These are phyloP conservation scores for Podospora bellae-mahoneyi DNA, from an alignment of 495 filamentous ascomycete species.

Conservation along the genomic window DNA sequence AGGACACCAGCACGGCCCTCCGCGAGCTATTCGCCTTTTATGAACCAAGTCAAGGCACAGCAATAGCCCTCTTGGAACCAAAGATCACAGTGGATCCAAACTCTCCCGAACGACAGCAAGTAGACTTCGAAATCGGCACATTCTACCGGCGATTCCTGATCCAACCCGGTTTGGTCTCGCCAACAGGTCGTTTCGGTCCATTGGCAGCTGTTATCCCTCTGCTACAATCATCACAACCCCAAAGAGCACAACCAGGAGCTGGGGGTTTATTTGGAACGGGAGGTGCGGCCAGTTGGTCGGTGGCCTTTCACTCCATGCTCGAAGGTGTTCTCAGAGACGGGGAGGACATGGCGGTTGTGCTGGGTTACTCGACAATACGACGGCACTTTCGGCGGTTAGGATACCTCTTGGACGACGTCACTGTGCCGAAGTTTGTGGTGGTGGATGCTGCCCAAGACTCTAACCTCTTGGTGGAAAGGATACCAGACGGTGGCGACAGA, in stretches of 20 bases:
- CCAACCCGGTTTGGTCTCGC: constrained; percentile 31
- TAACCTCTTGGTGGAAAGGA: constrained; percentile 32
- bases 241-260: constrained; percentile 4
- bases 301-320: constrained; percentile 46
- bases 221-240: constrained; percentile 3
- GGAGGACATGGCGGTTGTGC: constrained; percentile 45
- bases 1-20: constrained; percentile 16
- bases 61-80: constrained; percentile 29
- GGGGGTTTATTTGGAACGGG: constrained; percentile 15
- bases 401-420: constrained; percentile 40
- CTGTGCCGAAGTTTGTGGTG: constrained; percentile 36
- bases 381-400: constrained; percentile 36
- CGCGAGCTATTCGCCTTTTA: constrained; percentile 35
- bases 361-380: constrained; percentile 42
- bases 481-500: background rate
- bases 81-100: constrained; percentile 15
- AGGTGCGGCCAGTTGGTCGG: constrained; percentile 36
- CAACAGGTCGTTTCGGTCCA: constrained; percentile 40
- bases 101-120: constrained; percentile 15
- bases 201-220: constrained; percentile 31
- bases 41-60: constrained; percentile 23
- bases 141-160: constrained; percentile 31
- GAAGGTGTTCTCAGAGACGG: constrained; percentile 43
- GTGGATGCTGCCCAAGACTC: constrained; percentile 35
- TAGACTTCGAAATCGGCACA: constrained; percentile 36